Evolutionary conservation across 306 rosid species (phyloP), one percentile per base, ranked within the genome.

Genomic region (Castanospermum australe): DNA sequence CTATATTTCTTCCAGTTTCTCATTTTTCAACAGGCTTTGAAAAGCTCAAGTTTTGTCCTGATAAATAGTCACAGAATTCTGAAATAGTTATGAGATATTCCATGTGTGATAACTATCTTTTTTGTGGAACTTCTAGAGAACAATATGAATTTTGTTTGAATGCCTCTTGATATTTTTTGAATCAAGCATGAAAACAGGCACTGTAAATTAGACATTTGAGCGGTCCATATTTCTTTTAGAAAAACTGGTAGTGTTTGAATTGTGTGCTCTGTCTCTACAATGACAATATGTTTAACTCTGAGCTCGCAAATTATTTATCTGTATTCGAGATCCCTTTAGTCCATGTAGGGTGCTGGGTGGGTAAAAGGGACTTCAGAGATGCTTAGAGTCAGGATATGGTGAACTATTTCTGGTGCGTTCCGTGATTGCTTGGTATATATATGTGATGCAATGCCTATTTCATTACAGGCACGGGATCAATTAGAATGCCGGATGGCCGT

Each of bases 401-500:
- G 14, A 48, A 60, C 12, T 52, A 64, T 47, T 63, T 77, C 8
- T 32, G 4, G 10, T 32, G 45, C 71, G 54, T 47, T 62, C 7
- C 63, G 3, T 61, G 74, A 59, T 51, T 54, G 44, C 15, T 48
- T 47, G 64, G 52, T 38, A 42, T 56, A 12, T 38, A 42, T 56
- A 12, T 45, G 51, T 44, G 38, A 25, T 18, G n/a, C 65, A 69
- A 73, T 15, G 75, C 52, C 12, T 22, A 39, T 2, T 56, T 54
- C 45, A 32, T 44, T 35, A 38, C 21, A n/a, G 57, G 6, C 28
- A 1, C 20, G 0, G 32, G 45, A 17, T 24, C 47, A 24, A 54
- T 67, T 67, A 67, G 35, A 57, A 66, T 77, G 24, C 57, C 67
- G 35, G 67, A 66, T 77, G 24, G 67, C 67, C 24, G 2, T 64